phyloP scores from a whole-genome alignment of 306 rosid genomes.

The Begonia fuchsioides region DNA sequence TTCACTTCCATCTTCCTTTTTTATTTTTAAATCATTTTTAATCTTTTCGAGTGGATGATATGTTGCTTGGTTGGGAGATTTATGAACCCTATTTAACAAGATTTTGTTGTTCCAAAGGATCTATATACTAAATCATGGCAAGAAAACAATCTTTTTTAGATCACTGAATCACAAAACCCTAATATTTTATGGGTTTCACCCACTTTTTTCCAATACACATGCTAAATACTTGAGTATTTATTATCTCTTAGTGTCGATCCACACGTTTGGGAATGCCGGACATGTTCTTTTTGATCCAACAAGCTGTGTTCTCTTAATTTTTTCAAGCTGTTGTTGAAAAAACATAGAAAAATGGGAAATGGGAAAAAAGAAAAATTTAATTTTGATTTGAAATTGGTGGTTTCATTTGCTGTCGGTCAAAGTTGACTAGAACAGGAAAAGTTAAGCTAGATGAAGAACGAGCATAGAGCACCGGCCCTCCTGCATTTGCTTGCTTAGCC shows the following conservation, averaged over 20 bases:
- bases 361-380: slow-evolving; percentile 14
- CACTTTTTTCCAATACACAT: slow-evolving; percentile 38
- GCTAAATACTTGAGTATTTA: slow-evolving; percentile 38
- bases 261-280: slow-evolving; percentile 5
- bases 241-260: slow-evolving; percentile 13
- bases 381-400: slow-evolving; percentile 6
- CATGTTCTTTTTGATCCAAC: slow-evolving; percentile 7
- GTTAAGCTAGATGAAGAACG: slow-evolving; percentile 18
- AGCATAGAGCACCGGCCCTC: slow-evolving; percentile 78
- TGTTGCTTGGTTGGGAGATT: too few relatives aligned
- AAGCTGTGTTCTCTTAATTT: slow-evolving; percentile 10
- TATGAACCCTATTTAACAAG: too few relatives aligned
- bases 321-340: slow-evolving; percentile 1
- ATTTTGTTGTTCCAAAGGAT: slow-evolving; percentile 22
- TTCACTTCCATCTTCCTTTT: neutral
- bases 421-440: neutral
- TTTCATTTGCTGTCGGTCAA: slow-evolving; percentile 4
- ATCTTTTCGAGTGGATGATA: too few relatives aligned
- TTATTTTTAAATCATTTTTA: too few relatives aligned
- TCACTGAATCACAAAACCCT: slow-evolving; percentile 31
- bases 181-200: slow-evolving; percentile 13
- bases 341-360: too few relatives aligned
- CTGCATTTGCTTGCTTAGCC: slow-evolving; percentile 22
- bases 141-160: slow-evolving; percentile 28
- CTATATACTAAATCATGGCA: slow-evolving; percentile 26